These are phyloP conservation scores for Eucalyptus coolabah DNA, from an alignment of 345 rosid species.

Conservation along the genomic window DNA sequence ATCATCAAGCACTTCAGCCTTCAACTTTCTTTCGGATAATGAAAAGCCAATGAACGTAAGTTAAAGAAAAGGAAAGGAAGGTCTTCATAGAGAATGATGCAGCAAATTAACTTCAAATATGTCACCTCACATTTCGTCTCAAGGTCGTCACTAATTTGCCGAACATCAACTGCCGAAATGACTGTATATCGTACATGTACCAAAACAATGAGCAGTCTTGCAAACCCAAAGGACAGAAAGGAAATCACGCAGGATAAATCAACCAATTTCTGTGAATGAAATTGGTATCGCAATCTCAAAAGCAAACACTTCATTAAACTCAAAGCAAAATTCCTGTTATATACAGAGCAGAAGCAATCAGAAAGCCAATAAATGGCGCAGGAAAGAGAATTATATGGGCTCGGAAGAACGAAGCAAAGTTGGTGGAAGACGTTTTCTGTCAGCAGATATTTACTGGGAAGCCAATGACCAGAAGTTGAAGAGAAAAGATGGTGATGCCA, in stretches of 20 bases:
- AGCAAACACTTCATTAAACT: background rate
- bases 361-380: background rate
- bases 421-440: background rate
- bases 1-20: background rate
- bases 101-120: background rate
- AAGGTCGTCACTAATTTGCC: background rate
- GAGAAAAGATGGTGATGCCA: constrained; percentile 50
- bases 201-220: background rate
- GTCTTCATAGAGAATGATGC: background rate
- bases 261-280: background rate
- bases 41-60: background rate
- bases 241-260: background rate
- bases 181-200: background rate
- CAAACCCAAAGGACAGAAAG: background rate
- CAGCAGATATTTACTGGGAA: constrained; percentile 12
- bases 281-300: background rate
- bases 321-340: constrained; percentile 6
- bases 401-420: background rate
- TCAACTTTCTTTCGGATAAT: background rate
- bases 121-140: background rate
- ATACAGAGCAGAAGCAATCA: constrained; percentile 2
- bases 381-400: background rate
- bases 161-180: background rate
- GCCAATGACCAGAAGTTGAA: constrained; percentile 75
- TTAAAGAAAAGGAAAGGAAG: background rate